Evolutionary conservation across 208 protist species (phyloP), one percentile per base, ranked within the genome.

Genomic region (Trypanosoma caninum): DNA sequence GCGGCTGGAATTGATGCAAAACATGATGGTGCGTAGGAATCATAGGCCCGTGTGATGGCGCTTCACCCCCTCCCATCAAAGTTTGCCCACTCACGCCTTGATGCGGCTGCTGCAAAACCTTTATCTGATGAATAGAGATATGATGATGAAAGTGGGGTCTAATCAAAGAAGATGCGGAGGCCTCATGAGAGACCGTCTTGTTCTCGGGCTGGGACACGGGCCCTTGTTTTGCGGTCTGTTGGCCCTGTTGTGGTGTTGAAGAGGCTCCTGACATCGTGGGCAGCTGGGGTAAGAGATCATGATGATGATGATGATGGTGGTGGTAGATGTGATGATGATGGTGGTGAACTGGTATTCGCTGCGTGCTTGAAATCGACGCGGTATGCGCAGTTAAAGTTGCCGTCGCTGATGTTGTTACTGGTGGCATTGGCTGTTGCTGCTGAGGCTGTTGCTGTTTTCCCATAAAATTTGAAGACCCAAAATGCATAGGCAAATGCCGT

Each of bases 1-100:
- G 20, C 22, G 65, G 72, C 23, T 80, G 74, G 37, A 64, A 51
- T 5, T 80, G 74, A 34, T 73, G 54, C 44, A 70, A 50, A 14
- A 41, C 41, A 61, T 70, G 64, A 58, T 63, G 64, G 41, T 70
- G 64, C 22, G 64, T 58, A n/a, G 64, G 64, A 30, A 70, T 52
- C 20, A 70, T 52, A 28, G 46, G n/a, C 31, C 40, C 38, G 35
- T 60, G 47, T 8, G 38, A 53, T 20, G 35, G 14, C 22, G 55
- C 30, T 16, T 63, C 64, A 48, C 20, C 28, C 35, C 51, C 48
- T 10, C 64, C 64, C 16, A 70, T 34, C 22, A 56, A 70, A 2
- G 64, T 7, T 55, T 54, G 55, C 6, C 48, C 38, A 42, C 33
- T 70, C 27, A 35, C 10, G 16, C 57, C 28, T n/a, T 46, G 31